These are phyloP conservation scores for Entoloma clypeatum DNA, from an alignment of 1,284 basidiomycete genomes.

Conservation along the genomic window DNA sequence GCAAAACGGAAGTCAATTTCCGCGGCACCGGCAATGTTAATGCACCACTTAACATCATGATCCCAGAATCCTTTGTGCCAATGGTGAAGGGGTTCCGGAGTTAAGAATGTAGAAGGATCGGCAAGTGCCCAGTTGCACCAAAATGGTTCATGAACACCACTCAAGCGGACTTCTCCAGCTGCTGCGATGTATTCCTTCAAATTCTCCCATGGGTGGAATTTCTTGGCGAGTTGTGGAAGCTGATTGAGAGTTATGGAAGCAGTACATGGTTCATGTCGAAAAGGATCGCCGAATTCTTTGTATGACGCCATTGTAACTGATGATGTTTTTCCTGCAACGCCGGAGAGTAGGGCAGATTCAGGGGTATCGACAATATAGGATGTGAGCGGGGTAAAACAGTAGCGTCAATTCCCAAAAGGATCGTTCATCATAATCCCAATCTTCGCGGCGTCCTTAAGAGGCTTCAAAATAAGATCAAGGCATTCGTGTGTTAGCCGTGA, in stretches of 20 bases:
- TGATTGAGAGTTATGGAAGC: no score
- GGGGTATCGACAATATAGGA: slow-evolving; percentile 27
- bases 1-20: slow-evolving; percentile 30
- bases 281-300: slow-evolving; percentile 6
- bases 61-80: no score
- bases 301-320: slow-evolving; percentile 24
- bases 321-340: slow-evolving; percentile 26
- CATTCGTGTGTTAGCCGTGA: slow-evolving; percentile 28
- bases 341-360: slow-evolving; percentile 22
- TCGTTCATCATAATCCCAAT: slow-evolving; percentile 27
- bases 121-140: no score
- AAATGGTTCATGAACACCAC: no score
- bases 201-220: no score
- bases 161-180: no score
- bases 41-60: no score
- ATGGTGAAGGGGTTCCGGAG: no score
- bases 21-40: no score
- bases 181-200: no score
- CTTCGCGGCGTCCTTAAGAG: slow-evolving; percentile 28
- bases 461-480: slow-evolving; percentile 27
- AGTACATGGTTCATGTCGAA: slow-evolving; percentile 23
- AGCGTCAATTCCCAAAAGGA: slow-evolving; percentile 19
- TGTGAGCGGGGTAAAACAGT: slow-evolving; percentile 25
- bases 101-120: no score
- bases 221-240: no score